These are phyloP conservation scores for Candida tibetensis DNA, from an alignment of 805 yeast genomes.

Conservation along the genomic window DNA sequence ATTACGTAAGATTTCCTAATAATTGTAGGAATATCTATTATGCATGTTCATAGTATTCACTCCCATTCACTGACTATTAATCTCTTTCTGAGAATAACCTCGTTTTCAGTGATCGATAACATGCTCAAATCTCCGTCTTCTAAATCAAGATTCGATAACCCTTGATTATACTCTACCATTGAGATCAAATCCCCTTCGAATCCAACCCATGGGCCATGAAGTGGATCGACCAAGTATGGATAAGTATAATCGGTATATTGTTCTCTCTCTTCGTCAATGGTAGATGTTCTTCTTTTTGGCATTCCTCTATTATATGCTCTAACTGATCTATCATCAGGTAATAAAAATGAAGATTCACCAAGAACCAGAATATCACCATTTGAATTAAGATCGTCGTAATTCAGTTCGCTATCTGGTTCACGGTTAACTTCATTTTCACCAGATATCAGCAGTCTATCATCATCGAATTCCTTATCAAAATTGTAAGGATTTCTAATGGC, in stretches of 20 bases:
- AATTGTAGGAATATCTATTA: too few relatives aligned
- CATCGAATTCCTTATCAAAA: constrained; percentile 42
- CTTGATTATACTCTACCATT: constrained; percentile 30
- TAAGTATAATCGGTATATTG: constrained; percentile 48
- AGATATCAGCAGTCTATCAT: constrained; percentile 21
- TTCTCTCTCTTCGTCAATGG: constrained; percentile 58
- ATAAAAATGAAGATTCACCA: constrained; percentile 23
- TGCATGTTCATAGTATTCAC: too few relatives aligned
- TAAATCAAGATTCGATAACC: constrained; percentile 10
- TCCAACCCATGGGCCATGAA: constrained; percentile 58
- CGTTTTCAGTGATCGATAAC: constrained; percentile 17
- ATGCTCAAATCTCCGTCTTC: constrained; percentile 21
- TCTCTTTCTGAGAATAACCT: constrained; percentile 23
- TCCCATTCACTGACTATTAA: constrained; percentile 39
- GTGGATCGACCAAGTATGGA: constrained; percentile 45
- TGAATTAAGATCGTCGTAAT: constrained; percentile 6
- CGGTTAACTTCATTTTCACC: background rate
- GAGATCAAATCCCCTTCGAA: constrained; percentile 51
- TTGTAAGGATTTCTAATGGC: constrained; percentile 48
- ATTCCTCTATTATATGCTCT: constrained; percentile 5
- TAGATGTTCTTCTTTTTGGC: constrained; percentile 41
- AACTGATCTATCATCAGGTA: constrained; percentile 16
- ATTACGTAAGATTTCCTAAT: too few relatives aligned
- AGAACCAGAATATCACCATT: constrained; percentile 14
- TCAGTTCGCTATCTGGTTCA: background rate